Base-by-base conservation (phyloP, 2,329 filamentous ascomycete species). In the Ceratocystis alfenasii region DNA sequence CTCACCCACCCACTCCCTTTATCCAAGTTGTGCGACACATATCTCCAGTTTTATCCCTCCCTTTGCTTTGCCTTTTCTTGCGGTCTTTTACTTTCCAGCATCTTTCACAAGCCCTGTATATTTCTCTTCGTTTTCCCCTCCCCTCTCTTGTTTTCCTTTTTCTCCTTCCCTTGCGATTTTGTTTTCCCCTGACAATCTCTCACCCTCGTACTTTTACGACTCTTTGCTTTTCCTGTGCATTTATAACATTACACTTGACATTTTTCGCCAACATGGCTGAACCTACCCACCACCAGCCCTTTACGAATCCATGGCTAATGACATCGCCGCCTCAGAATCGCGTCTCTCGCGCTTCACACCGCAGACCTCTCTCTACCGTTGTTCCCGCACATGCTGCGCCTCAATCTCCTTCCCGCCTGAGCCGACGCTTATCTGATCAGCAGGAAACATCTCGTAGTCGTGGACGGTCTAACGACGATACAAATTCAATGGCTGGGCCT, bases 371-470 rank as follows among this genome's bases (percentile, higher is more conserved):
- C 6, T 85, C 83, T 10, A 77, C 80, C 5, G 78, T 77, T 28
- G 73, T 82, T 20, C 76, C 80, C 17, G 74, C 79, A 20, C 66
- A 67, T 76, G 80, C 68, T 77, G 79, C 60, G 75, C 78, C 20
- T 73, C 75, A 65, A 5, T 83, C 81, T 1, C 82, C 82, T 59
- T 79, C 82, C 17, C 77, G 76, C 60, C 69, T 81, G 30, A 74
- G 75, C 65, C 79, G 82, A 46, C 81, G 83, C 28, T 75, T 84
- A 48, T 85, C 83, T 1, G 83, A 85, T 65, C 81, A 82, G 70
- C 79, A 81, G 69, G 81, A 83, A 48, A 77, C 75, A 12, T 74
- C 73, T 69, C 72, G 70, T 44, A 68, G 70, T 63, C 75, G 69
- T 5, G 61, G 57, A 5, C 62, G 63, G n/a, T 50, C 30, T 73